Evolutionary conservation across 83 land plant genomes (phyloP).

Genomic region (Diphasiastrum complanatum): DNA sequence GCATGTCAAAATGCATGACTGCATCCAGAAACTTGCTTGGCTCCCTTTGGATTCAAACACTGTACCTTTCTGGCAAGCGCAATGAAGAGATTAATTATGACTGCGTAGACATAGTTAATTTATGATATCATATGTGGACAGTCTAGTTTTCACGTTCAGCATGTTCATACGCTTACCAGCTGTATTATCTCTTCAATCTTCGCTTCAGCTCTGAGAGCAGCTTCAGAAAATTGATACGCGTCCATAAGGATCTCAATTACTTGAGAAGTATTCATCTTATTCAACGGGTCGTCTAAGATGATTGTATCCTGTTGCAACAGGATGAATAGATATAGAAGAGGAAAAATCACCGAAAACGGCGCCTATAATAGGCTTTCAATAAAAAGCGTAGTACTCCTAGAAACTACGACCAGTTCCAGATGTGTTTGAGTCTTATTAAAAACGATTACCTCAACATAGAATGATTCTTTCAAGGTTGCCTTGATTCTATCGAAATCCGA

Average conservation of each 20-base stretch:
- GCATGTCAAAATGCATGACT: slow-evolving; percentile 48
- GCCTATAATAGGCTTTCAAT: too few species aligned
- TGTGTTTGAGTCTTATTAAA: not conserved
- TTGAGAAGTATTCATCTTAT: too few species aligned
- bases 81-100: slow-evolving; percentile 9
- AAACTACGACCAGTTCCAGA: not conserved
- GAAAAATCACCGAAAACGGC: too few species aligned
- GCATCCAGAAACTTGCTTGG: slow-evolving; percentile 32
- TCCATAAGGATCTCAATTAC: too few species aligned
- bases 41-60: slow-evolving; percentile 53
- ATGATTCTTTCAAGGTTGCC: slow-evolving; percentile 45
- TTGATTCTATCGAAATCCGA: slow-evolving; percentile 84
- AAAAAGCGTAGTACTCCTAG: not conserved
- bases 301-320: too few species aligned
- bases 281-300: too few species aligned
- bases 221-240: too few species aligned
- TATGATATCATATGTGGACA: not conserved
- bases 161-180: too few species aligned
- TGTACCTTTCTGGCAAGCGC: slow-evolving; percentile 66
- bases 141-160: not conserved
- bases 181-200: too few species aligned
- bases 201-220: too few species aligned
- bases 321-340: too few species aligned
- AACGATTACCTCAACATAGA: slow-evolving; percentile 11
- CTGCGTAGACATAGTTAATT: not conserved